A percentile compares a stretch with the other conserved stretches of the same genome.
Conservation (phyloP, 2,329 filamentous ascomycete genomes). For the Cladophialophora psammophila region DNA sequence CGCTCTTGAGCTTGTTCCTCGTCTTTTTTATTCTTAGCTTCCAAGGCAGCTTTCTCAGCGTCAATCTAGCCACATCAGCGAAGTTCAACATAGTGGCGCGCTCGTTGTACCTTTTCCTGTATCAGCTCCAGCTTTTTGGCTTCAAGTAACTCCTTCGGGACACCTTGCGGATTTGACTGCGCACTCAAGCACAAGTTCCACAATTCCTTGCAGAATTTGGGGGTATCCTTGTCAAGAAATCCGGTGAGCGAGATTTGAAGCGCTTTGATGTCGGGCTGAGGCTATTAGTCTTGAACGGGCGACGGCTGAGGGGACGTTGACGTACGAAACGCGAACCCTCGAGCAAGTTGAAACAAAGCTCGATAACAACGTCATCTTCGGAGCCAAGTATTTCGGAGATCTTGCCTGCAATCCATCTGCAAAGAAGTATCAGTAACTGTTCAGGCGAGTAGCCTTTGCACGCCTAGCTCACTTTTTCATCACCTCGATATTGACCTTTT, state of each 20-base stretch:
- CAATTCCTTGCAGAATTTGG: slow-evolving; percentile 87
- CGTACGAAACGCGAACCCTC: slow-evolving; percentile 80
- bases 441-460: slow-evolving; percentile 19
- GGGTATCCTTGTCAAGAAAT: slow-evolving; percentile 91
- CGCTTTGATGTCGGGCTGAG: slow-evolving; percentile 90
- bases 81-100: background rate
- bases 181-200: slow-evolving; percentile 93
- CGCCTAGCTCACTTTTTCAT: slow-evolving; percentile 83
- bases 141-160: slow-evolving; percentile 92
- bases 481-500: slow-evolving; percentile 94
- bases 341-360: slow-evolving; percentile 74
- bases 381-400: slow-evolving; percentile 87
- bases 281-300: slow-evolving; percentile 14
- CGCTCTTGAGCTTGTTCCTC: slow-evolving; percentile 66
- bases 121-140: slow-evolving; percentile 95
- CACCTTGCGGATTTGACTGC: slow-evolving; percentile 84
- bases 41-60: slow-evolving; percentile 58
- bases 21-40: slow-evolving; percentile 57
- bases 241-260: slow-evolving; percentile 94
- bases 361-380: slow-evolving; percentile 95
- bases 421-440: slow-evolving; percentile 30
- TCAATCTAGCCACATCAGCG: slow-evolving; percentile 44
- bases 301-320: slow-evolving; percentile 36
- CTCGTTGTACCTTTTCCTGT: slow-evolving; percentile 80
- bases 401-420: slow-evolving; percentile 89